Evolutionary conservation across 768 basidiomycete species (phyloP).

Genomic region (Psilocybe subaeruginosa): DNA sequence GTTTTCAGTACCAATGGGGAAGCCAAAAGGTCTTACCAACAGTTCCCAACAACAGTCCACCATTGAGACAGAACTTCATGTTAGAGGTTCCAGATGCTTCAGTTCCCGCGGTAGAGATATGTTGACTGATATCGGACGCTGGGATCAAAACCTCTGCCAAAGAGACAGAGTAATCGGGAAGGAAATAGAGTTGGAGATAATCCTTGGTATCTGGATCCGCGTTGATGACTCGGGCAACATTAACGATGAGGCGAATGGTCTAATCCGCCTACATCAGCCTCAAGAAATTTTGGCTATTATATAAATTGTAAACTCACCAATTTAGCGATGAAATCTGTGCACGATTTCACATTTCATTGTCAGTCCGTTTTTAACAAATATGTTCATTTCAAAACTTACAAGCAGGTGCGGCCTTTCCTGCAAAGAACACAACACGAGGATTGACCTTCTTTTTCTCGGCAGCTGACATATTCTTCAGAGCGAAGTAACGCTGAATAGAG

Average conservation of each 20-base stretch:
- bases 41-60: conserved; percentile 86
- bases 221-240: conserved; percentile 81
- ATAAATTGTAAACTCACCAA: conserved; percentile 43
- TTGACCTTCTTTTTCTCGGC: conserved; percentile 81
- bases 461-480: conserved; percentile 77
- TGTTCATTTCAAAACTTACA: conserved; percentile 47
- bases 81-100: conserved; percentile 85
- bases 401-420: conserved; percentile 95
- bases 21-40: conserved; percentile 47
- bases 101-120: conserved; percentile 97
- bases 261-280: conserved; percentile 24
- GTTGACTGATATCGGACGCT: conserved; percentile 94
- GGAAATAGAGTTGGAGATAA: conserved; percentile 88
- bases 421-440: conserved; percentile 94
- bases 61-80: conserved; percentile 92
- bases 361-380: conserved; percentile 9
- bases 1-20: background rate
- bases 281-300: background rate
- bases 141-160: conserved; percentile 84
- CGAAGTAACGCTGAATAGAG: conserved; percentile 68
- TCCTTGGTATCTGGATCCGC: conserved; percentile 87
- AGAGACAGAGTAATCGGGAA: conserved; percentile 93
- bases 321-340: conserved; percentile 87
- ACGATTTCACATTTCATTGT: background rate
- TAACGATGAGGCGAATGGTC: conserved; percentile 94